Evolutionary conservation across 2,329 filamentous ascomycete genomes (phyloP).

Genomic region (Colletotrichum sp.): DNA sequence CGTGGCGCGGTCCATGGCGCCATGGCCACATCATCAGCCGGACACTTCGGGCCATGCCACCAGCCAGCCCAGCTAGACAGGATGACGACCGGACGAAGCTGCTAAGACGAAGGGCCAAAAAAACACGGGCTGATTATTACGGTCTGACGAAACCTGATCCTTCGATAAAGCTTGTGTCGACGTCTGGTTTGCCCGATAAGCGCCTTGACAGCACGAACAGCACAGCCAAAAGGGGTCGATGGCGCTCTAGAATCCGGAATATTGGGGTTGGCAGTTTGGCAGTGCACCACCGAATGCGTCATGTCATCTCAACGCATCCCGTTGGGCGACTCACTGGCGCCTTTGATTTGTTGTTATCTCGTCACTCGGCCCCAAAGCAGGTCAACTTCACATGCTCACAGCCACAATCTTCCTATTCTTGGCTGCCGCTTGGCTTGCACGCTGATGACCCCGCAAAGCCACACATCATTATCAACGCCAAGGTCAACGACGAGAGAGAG

Average conservation of each 20-base stretch:
- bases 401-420: neutral
- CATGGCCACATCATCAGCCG: constrained; percentile 13
- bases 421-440: neutral
- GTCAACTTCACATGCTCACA: constrained; percentile 9
- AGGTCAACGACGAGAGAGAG: neutral
- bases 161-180: neutral
- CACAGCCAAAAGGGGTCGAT: neutral
- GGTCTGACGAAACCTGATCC: neutral
- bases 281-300: neutral
- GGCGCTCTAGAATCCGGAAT: neutral
- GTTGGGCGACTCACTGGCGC: neutral
- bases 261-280: neutral
- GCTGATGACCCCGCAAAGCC: constrained; percentile 10
- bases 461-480: constrained; percentile 13
- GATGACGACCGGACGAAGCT: neutral
- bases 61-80: neutral
- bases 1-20: constrained; percentile 1
- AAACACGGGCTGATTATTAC: neutral
- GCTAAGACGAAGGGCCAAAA: neutral
- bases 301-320: neutral
- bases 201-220: neutral
- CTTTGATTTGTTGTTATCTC: neutral
- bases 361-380: neutral
- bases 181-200: neutral
- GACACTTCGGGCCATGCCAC: neutral